These are phyloP conservation scores for Aquanectria penicillioides DNA, from an alignment of 2,329 filamentous ascomycete genomes.

Conservation along the genomic window DNA sequence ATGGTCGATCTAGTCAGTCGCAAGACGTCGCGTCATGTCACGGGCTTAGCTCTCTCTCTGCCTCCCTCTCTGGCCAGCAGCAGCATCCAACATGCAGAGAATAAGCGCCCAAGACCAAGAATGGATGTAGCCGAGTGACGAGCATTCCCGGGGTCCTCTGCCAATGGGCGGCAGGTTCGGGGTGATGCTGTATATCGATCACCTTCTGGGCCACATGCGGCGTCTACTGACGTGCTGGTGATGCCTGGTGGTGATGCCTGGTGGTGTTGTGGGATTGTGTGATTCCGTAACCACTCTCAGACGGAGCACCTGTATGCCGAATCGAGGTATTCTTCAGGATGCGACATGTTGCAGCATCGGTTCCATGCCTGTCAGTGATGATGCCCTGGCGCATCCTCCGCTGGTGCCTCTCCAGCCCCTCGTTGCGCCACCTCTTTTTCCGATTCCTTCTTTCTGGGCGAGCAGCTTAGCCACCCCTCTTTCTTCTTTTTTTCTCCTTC, in stretches of 20 bases:
- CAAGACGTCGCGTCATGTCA: no score
- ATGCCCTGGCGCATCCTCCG: no score
- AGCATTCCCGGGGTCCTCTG: not conserved
- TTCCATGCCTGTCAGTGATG: no score
- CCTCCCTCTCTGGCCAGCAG: not conserved
- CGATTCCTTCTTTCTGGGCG: no score
- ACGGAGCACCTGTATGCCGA: no score
- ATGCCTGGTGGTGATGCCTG: no score
- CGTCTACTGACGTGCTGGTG: not conserved
- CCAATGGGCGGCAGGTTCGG: constrained; percentile 3
- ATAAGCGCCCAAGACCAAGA: constrained; percentile 4
- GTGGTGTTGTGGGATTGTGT: no score
- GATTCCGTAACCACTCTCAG: no score
- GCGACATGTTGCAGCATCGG: not conserved
- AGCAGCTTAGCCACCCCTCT: constrained; percentile 2
- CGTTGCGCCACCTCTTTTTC: not conserved
- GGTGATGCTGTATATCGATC: constrained; percentile 4
- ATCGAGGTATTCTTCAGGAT: not conserved
- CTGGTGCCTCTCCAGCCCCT: not conserved
- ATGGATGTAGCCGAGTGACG: constrained; percentile 1
- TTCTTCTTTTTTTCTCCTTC: not conserved
- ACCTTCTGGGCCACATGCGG: not conserved
- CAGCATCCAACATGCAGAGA: no score
- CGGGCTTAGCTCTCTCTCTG: no score
- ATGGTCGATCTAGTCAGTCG: no score